Evolutionary conservation across 2,329 filamentous ascomycete species (phyloP).

Genomic region (Xylariomycetidae sp.): DNA sequence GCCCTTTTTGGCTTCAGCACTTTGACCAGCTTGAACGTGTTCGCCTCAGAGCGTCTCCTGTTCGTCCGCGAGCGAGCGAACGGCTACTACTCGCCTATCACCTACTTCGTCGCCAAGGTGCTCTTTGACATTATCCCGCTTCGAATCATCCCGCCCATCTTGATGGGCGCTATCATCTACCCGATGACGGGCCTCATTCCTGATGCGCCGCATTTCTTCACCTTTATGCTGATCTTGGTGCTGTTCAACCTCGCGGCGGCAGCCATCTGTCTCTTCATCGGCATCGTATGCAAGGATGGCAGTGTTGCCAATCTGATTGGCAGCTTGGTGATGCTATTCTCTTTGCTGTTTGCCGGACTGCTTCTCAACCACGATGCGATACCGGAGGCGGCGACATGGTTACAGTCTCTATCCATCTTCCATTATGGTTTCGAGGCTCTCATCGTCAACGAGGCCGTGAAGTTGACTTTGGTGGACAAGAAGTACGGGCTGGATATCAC

Average conservation of each 20-base stretch:
- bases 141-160: constrained; percentile 86
- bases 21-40: constrained; percentile 86
- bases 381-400: constrained; percentile 76
- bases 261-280: constrained; percentile 90
- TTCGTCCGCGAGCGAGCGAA: constrained; percentile 94
- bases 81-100: constrained; percentile 89
- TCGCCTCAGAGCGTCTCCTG: constrained; percentile 81
- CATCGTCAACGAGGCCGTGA: constrained; percentile 94
- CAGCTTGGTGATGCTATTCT: constrained; percentile 96
- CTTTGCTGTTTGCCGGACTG: constrained; percentile 86
- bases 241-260: constrained; percentile 95
- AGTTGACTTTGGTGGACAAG: constrained; percentile 82
- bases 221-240: constrained; percentile 85
- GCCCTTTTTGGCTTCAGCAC: constrained; percentile 97
- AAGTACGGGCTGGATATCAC: constrained; percentile 97
- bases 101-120: constrained; percentile 94
- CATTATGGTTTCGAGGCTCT: constrained; percentile 95
- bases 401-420: constrained; percentile 93
- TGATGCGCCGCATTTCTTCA: constrained; percentile 76
- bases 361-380: constrained; percentile 93
- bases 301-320: constrained; percentile 91
- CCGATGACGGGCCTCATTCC: constrained; percentile 94
- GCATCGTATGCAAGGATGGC: constrained; percentile 86
- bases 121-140: constrained; percentile 95
- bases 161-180: constrained; percentile 94